phyloP scores from a whole-genome alignment of 2,329 filamentous ascomycete genomes.

The Xylariomycetidae sp. region DNA sequence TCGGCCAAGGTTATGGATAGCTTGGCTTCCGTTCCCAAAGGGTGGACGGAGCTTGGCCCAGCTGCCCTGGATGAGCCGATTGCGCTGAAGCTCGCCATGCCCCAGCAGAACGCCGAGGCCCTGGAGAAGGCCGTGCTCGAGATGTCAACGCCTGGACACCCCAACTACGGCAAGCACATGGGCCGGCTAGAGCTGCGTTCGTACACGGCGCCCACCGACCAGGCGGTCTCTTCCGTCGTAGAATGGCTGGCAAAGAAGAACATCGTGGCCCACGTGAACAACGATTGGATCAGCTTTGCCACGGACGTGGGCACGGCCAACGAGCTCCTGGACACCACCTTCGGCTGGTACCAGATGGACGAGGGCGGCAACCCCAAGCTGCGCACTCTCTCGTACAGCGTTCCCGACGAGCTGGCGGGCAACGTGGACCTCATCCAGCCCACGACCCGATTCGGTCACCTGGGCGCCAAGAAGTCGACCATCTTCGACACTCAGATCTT shows the following conservation, averaged over 20 bases:
- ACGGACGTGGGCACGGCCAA: conserved; percentile 35
- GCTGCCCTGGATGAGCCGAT: conserved; percentile 19
- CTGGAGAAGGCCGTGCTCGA: conserved; percentile 41
- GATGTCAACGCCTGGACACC: conserved; percentile 42
- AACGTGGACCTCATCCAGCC: conserved; percentile 44
- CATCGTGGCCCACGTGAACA: conserved; percentile 29
- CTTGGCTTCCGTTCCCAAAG: conserved; percentile 19
- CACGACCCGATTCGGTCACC: conserved; percentile 42
- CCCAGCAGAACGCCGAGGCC: conserved; percentile 20
- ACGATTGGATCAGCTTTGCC: conserved; percentile 35
- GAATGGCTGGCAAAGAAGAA: conserved; percentile 39
- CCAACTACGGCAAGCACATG: conserved; percentile 43
- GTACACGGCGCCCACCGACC: conserved; percentile 38
- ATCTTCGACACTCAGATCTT: conserved; percentile 23
- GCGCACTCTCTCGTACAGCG: conserved; percentile 28
- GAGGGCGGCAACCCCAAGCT: conserved; percentile 33
- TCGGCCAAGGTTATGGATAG: conserved; percentile 25
- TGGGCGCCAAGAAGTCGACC: conserved; percentile 26
- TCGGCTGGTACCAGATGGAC: conserved; percentile 36
- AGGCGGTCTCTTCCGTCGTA: conserved; percentile 33
- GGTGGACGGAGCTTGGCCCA: conserved; percentile 19
- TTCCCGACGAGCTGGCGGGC: conserved; percentile 29
- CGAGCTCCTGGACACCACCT: conserved; percentile 40
- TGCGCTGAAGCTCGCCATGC: conserved; percentile 18
- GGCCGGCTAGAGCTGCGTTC: conserved; percentile 41